Percentiles rank a stretch among this genome's conserved stretches.
Conservation (phyloP, 306 rosid species). For the Styphnolobium japonicum region DNA sequence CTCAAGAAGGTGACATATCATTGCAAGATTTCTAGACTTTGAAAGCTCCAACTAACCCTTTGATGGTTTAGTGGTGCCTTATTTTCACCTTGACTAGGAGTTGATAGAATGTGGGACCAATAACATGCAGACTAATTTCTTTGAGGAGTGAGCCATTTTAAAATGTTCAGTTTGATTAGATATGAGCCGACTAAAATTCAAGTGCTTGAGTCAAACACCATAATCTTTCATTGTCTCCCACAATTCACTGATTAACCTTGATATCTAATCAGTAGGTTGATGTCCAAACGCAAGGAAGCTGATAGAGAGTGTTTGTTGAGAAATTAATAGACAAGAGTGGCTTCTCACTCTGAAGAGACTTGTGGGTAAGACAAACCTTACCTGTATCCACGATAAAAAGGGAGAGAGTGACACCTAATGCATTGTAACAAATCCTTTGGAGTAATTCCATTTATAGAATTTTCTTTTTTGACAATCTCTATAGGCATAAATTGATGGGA, state of each 20-base stretch:
- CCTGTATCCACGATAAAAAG: constrained; percentile 27
- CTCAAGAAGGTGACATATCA: constrained; percentile 26
- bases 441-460: neutral
- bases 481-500: neutral
- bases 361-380: constrained; percentile 38
- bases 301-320: constrained; percentile 15
- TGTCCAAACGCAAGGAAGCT: constrained; percentile 28
- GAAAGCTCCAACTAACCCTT: constrained; percentile 37
- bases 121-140: constrained; percentile 29
- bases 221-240: constrained; percentile 36
- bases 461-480: neutral
- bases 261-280: constrained; percentile 37
- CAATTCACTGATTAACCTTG: constrained; percentile 24
- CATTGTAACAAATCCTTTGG: neutral
- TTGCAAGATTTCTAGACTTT: constrained; percentile 19
- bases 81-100: constrained; percentile 43
- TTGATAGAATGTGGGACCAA: constrained; percentile 41
- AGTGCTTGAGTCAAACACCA: constrained; percentile 39
- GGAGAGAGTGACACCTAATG: neutral
- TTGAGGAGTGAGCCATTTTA: neutral
- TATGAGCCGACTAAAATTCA: constrained; percentile 12
- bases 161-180: constrained; percentile 21
- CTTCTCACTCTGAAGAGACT: constrained; percentile 28
- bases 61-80: constrained; percentile 39
- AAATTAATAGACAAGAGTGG: constrained; percentile 1